Percentiles rank a stretch among this genome's conserved stretches.
Evolutionary conservation across 1,284 basidiomycete genomes (phyloP).

Genomic region (Tilletia horrida): DNA sequence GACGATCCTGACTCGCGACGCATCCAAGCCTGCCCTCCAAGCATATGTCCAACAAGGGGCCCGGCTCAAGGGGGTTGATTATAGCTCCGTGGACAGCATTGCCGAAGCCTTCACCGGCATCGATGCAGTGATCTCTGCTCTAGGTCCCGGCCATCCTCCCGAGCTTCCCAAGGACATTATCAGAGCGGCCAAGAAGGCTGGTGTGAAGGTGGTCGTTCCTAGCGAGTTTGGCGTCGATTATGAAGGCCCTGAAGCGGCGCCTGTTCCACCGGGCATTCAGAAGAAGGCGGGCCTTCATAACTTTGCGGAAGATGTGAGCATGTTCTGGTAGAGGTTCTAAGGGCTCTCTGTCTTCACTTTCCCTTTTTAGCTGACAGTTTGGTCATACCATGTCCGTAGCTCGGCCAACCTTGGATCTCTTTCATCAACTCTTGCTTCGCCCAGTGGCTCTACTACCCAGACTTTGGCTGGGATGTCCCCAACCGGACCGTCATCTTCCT

Average conservation of each 20-base stretch:
- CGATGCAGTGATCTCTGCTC: constrained; percentile 54
- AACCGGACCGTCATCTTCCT: background rate
- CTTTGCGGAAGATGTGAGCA: background rate
- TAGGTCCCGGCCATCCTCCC: constrained; percentile 34
- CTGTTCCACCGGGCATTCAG: background rate
- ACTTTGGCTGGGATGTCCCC: background rate
- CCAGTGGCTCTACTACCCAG: constrained; percentile 3
- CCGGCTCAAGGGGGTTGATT: constrained; percentile 46
- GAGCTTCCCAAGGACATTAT: constrained; percentile 53
- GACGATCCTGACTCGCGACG: constrained; percentile 28
- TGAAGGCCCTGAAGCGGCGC: background rate
- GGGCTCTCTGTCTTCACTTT: background rate
- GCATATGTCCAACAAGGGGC: constrained; percentile 24
- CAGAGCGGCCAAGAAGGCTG: constrained; percentile 52
- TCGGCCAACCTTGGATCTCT: constrained; percentile 8
- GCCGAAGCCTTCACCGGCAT: constrained; percentile 49
- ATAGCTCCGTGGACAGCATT: constrained; percentile 49
- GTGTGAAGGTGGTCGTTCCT: constrained; percentile 57
- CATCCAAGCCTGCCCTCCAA: constrained; percentile 14
- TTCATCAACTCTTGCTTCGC: constrained; percentile 1
- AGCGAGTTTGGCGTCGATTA: constrained; percentile 35
- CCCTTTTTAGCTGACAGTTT: too few species aligned
- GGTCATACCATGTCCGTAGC: background rate
- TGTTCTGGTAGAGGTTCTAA: background rate
- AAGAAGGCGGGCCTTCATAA: background rate